Evolutionary conservation across 495 filamentous ascomycete genomes (phyloP), one percentile per base, ranked within the genome.

Genomic region (Neurospora tetraspora): DNA sequence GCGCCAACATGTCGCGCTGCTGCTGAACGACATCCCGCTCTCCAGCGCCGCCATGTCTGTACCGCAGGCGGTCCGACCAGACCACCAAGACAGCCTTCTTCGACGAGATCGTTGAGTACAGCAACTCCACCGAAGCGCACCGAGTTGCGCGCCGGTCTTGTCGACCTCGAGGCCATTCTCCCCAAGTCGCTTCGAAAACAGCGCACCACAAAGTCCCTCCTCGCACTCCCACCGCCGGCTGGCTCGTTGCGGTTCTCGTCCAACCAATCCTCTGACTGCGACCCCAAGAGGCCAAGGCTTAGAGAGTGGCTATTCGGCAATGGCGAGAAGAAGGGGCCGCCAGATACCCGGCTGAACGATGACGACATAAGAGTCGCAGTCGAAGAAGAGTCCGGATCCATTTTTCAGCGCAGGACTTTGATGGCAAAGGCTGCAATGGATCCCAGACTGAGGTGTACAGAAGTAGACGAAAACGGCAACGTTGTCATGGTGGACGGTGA

Each of bases 401-500:
- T 88, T 76, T 88, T 88, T 75, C 82, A 89, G 70, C 89, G 89
- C 70, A 86, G 93, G 40, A 85, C 85, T 31, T 81, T 94, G 69
- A 85, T 88, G 27, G 86, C 88, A 7, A 95, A 93, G 81, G 88
- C 92, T 2, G 88, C 90, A 10, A 91, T 94, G 73, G 94, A 97
- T 80, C 86, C 93, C 42, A 89, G 91, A 74, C 81, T 99, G 76
- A 87, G 96, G 71, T 99, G 96, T 78, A 99, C 96, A 1, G 96
- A 99, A 81, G 92, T 98, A 75, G 94, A 98, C 76, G 90, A 91
- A 75, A 91, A 92, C 77, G 96, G 96, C n/a, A 90, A 97, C 72
- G 93, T 97, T 43, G 96, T 93, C n/a, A 86, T 97, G 68, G 91
- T 97, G 11, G 96, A 94, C 81, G 94, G 94, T 70, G 96, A 99